phyloP scores from a whole-genome alignment of 371 early-diverging fungal species.

The Mucor velutinosus region DNA sequence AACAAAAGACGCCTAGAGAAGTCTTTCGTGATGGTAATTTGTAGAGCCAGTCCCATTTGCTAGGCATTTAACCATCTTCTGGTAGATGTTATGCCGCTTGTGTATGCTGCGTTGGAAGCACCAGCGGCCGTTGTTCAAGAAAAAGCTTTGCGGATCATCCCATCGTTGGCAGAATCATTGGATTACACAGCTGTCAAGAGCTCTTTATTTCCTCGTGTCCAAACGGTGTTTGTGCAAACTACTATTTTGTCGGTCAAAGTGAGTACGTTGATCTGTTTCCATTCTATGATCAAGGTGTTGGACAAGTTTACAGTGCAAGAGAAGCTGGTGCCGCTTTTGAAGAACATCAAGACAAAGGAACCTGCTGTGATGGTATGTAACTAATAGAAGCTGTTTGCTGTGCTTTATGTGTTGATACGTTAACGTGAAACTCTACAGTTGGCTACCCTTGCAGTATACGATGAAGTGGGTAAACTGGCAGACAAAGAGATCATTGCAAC shows the following conservation, averaged over 20 bases:
- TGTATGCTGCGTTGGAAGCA: constrained; percentile 71
- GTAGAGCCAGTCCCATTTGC: too few relatives aligned
- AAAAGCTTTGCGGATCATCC: constrained; percentile 73
- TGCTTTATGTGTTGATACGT: background rate
- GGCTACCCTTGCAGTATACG: constrained; percentile 81
- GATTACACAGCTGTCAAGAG: constrained; percentile 75
- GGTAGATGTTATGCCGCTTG: constrained; percentile 74
- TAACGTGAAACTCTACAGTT: constrained; percentile 35
- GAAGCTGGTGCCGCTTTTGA: constrained; percentile 76
- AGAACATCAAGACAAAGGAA: constrained; percentile 78
- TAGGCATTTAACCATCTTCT: background rate
- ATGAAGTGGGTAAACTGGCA: constrained; percentile 72
- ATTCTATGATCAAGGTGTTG: constrained; percentile 70
- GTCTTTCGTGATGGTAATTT: constrained; percentile 62
- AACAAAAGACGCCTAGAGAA: constrained; percentile 63
- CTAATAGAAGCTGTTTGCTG: background rate
- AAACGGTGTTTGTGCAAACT: constrained; percentile 70
- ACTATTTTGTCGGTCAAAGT: constrained; percentile 75
- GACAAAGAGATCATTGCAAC: constrained; percentile 79
- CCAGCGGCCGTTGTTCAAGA: constrained; percentile 73
- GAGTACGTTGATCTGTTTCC: constrained; percentile 75
- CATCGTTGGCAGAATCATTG: constrained; percentile 60
- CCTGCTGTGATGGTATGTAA: constrained; percentile 71
- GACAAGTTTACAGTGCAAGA: constrained; percentile 77
- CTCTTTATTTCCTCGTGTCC: constrained; percentile 75